Evolutionary conservation across 768 basidiomycete species (phyloP).

Genomic region (Gloeostereum incarnatum): DNA sequence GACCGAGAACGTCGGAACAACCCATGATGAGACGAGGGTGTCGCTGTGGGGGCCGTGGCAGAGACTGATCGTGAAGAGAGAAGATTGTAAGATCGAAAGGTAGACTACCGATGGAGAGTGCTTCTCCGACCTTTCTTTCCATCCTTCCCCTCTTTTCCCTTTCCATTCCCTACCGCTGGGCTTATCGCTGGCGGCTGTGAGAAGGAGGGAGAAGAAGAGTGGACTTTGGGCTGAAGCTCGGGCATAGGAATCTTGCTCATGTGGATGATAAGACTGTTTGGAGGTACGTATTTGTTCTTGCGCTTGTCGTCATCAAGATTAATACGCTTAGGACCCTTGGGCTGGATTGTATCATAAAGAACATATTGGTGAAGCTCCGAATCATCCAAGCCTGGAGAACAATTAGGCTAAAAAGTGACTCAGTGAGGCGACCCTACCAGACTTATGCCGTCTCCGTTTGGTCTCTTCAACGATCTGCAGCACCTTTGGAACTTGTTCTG

Average conservation of each 20-base stretch:
- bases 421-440: slow-evolving; percentile 32
- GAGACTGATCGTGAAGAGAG: slow-evolving; percentile 6
- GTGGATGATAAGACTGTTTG: slow-evolving; percentile 59
- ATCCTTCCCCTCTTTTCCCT: slow-evolving; percentile 21
- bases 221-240: slow-evolving; percentile 66
- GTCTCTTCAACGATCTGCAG: slow-evolving; percentile 73
- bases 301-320: slow-evolving; percentile 53
- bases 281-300: slow-evolving; percentile 50
- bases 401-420: not conserved
- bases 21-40: slow-evolving; percentile 11
- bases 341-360: slow-evolving; percentile 45
- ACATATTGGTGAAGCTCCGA: slow-evolving; percentile 72
- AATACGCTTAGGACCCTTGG: slow-evolving; percentile 56
- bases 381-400: slow-evolving; percentile 31
- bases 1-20: slow-evolving; percentile 10
- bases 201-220: no score
- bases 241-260: slow-evolving; percentile 86
- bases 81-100: not conserved
- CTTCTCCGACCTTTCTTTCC: slow-evolving; percentile 17
- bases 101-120: slow-evolving; percentile 6
- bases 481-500: slow-evolving; percentile 66
- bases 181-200: slow-evolving; percentile 17
- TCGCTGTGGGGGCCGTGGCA: slow-evolving; percentile 6
- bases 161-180: slow-evolving; percentile 27
- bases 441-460: slow-evolving; percentile 69